A percentile compares a stretch with the other conserved stretches of the same genome.
Evolutionary conservation across 306 rosid genomes (phyloP).

Genomic region (Quercus engelmannii): DNA sequence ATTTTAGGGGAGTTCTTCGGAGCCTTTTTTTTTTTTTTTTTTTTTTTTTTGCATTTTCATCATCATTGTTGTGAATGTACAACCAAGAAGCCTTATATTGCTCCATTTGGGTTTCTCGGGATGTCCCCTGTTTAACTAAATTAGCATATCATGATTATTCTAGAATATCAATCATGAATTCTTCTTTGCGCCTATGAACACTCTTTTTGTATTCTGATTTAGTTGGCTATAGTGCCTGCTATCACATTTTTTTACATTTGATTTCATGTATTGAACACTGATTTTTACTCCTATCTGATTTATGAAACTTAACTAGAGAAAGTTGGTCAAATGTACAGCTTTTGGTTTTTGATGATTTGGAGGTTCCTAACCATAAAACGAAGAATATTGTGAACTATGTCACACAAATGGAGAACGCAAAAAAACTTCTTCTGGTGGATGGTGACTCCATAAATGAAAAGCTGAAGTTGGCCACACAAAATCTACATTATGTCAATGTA

Average conservation of each 20-base stretch:
- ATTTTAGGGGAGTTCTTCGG: not conserved
- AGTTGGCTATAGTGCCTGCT: not conserved
- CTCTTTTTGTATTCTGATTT: not conserved
- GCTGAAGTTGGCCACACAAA: constrained; percentile 86
- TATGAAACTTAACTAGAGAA: constrained; percentile 16
- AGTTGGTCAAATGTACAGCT: constrained; percentile 47
- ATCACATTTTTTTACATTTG: not conserved
- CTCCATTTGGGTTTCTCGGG: not conserved
- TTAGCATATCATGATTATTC: not conserved
- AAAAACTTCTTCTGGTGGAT: constrained; percentile 76
- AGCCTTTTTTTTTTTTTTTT: too few species aligned
- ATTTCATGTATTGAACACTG: not conserved
- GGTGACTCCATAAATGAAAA: constrained; percentile 68
- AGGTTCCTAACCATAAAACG: constrained; percentile 82
- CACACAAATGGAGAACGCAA: constrained; percentile 59
- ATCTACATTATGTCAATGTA: constrained; percentile 78
- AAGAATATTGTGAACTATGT: constrained; percentile 61
- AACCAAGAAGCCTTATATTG: not conserved
- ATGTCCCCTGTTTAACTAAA: not conserved
- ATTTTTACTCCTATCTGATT: not conserved
- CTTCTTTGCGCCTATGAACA: not conserved
- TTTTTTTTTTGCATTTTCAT: not conserved
- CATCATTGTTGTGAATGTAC: not conserved
- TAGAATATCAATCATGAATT: not conserved
- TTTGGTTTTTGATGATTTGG: constrained; percentile 81